A percentile compares a stretch with the other conserved stretches of the same genome.
These are phyloP conservation scores for Phyllosticta citribraziliensis DNA, from an alignment of 2,329 filamentous ascomycete species.

Conservation along the genomic window DNA sequence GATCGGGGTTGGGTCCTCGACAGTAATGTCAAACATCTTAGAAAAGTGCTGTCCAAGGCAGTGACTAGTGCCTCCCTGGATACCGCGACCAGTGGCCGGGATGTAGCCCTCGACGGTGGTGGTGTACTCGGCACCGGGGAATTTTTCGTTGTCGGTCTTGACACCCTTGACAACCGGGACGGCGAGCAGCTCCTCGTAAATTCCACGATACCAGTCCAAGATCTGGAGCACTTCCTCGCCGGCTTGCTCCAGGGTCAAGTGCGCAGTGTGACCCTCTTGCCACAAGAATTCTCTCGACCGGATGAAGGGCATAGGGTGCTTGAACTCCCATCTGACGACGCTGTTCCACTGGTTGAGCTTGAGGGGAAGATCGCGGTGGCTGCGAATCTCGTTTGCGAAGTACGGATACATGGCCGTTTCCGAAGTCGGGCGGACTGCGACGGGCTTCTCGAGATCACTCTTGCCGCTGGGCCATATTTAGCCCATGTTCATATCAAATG, in stretches of 20 bases:
- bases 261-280: constrained; percentile 94
- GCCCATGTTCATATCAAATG: not conserved
- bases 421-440: constrained; percentile 59
- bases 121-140: constrained; percentile 92
- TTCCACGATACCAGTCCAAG: constrained; percentile 79
- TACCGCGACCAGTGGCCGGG: constrained; percentile 86
- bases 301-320: constrained; percentile 78
- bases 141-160: constrained; percentile 98
- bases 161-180: constrained; percentile 87
- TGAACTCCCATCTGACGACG: constrained; percentile 92
- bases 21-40: constrained; percentile 98
- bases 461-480: constrained; percentile 53
- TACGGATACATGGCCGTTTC: constrained; percentile 90
- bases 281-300: constrained; percentile 92
- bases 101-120: constrained; percentile 97
- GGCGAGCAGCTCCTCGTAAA: constrained; percentile 89
- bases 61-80: constrained; percentile 93
- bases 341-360: constrained; percentile 98
- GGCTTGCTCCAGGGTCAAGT: constrained; percentile 73
- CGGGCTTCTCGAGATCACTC: constrained; percentile 76
- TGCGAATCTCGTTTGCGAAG: constrained; percentile 94
- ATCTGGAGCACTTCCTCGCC: constrained; percentile 85
- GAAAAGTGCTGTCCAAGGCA: constrained; percentile 95
- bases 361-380: constrained; percentile 86
- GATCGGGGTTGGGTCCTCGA: constrained; percentile 69